Evolutionary conservation across 208 protist species (phyloP).

Genomic region (Tritrichomonas musculus): DNA sequence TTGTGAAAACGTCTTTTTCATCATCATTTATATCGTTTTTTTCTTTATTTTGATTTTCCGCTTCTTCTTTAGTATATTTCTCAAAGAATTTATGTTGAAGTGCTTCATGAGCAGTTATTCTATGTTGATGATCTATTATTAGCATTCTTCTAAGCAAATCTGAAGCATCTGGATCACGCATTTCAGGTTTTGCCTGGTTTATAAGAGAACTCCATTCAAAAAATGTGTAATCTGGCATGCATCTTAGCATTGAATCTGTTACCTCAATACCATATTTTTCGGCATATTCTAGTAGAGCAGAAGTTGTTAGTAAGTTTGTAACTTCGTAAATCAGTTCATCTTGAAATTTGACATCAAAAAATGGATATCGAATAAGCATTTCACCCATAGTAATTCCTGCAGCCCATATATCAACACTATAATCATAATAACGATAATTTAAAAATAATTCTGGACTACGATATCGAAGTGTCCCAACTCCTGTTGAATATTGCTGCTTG

Average conservation of each 20-base stretch:
- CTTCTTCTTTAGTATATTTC: too few species aligned
- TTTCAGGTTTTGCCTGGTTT: background rate
- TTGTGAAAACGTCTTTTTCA: too few species aligned
- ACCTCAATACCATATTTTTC: constrained; percentile 7
- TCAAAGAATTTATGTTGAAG: background rate
- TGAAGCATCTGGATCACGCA: background rate
- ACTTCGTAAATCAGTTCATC: background rate
- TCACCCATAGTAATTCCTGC: background rate
- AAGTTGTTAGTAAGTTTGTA: background rate
- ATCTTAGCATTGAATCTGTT: background rate
- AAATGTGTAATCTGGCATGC: background rate
- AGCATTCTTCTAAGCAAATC: background rate
- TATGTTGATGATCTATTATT: background rate
- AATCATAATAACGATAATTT: background rate
- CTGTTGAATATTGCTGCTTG: constrained; percentile 63
- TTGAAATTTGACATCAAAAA: background rate
- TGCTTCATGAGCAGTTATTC: background rate
- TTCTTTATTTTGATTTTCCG: too few species aligned
- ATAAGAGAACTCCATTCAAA: background rate
- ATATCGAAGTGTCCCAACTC: background rate
- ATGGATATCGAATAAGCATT: background rate
- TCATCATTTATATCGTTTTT: too few species aligned
- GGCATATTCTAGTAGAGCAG: background rate
- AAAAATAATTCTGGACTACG: background rate
- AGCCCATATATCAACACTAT: constrained; percentile 20